Evolutionary conservation across 2,329 filamentous ascomycete species (phyloP).

Genomic region (Elsinoe necatrix): DNA sequence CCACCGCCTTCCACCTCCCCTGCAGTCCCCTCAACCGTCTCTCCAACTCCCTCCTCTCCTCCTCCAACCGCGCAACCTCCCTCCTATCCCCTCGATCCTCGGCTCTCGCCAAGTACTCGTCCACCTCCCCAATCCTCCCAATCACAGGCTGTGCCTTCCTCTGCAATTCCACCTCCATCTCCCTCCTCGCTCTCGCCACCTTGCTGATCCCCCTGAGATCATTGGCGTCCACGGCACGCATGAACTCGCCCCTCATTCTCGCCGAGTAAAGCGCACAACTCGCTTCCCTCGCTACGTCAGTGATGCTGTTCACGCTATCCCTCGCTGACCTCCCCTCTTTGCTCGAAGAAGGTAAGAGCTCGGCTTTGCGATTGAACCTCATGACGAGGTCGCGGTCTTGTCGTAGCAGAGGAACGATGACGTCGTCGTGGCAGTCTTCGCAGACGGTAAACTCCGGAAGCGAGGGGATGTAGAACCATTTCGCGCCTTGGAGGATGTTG

Average conservation of each 20-base stretch:
- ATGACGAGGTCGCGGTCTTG: slow-evolving; percentile 50
- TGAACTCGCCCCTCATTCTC: slow-evolving; percentile 68
- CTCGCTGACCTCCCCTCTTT: slow-evolving; percentile 33
- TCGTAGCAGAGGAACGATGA: slow-evolving; percentile 61
- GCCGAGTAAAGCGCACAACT: slow-evolving; percentile 73
- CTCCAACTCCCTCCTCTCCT: slow-evolving; percentile 52
- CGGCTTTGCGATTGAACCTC: slow-evolving; percentile 56
- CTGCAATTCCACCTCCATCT: slow-evolving; percentile 52
- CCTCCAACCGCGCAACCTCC: slow-evolving; percentile 36
- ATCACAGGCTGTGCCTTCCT: slow-evolving; percentile 13
- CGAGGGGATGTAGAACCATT: slow-evolving; percentile 68
- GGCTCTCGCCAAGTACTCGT: slow-evolving; percentile 20
- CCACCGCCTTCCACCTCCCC: slow-evolving; percentile 46
- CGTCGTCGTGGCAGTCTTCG: slow-evolving; percentile 73
- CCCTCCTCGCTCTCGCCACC: slow-evolving; percentile 48
- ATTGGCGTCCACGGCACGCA: slow-evolving; percentile 54
- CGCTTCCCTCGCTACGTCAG: slow-evolving; percentile 8
- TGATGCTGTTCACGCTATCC: slow-evolving; percentile 29
- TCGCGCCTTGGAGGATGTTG: slow-evolving; percentile 50
- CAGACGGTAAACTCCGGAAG: slow-evolving; percentile 77
- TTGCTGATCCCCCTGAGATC: slow-evolving; percentile 60
- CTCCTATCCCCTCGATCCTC: slow-evolving; percentile 35
- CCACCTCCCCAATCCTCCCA: slow-evolving; percentile 39
- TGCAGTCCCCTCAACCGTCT: slow-evolving; percentile 41
- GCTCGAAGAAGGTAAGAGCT: slow-evolving; percentile 43